A percentile compares a stretch with the other conserved stretches of the same genome.
Conservation (phyloP, 1,284 basidiomycete species). For the Boletus sp. region DNA sequence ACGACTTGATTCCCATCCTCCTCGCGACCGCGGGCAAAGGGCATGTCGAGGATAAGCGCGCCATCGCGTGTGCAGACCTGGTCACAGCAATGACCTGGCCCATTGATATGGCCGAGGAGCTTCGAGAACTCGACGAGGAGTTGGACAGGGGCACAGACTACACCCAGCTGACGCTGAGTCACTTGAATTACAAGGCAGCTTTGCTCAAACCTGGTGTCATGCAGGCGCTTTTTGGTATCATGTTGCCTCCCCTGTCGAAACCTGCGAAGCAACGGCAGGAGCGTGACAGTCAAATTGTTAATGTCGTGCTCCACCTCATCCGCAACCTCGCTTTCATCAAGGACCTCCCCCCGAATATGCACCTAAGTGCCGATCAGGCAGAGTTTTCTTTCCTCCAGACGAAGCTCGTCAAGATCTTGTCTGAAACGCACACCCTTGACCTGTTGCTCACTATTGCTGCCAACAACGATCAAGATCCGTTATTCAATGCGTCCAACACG, state of each 20-base stretch:
- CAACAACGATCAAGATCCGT: conserved; percentile 62
- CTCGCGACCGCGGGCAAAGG: conserved; percentile 76
- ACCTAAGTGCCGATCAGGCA: conserved; percentile 68
- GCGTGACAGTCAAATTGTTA: conserved; percentile 82
- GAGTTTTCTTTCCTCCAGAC: conserved; percentile 77
- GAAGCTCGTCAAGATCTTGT: conserved; percentile 67
- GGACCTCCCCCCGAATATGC: conserved; percentile 68
- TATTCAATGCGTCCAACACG: conserved; percentile 82
- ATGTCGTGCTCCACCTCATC: conserved; percentile 83
- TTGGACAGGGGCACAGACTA: conserved; percentile 79
- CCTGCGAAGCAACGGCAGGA: conserved; percentile 61
- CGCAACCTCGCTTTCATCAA: conserved; percentile 89
- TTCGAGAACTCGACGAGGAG: conserved; percentile 84
- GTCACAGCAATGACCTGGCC: conserved; percentile 97
- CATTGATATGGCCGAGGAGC: conserved; percentile 87
- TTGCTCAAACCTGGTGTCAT: conserved; percentile 65
- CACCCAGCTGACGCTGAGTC: conserved; percentile 74
- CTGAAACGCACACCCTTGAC: conserved; percentile 71
- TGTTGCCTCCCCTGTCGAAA: conserved; percentile 68
- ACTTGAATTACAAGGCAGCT: conserved; percentile 83
- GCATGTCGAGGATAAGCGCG: conserved; percentile 76
- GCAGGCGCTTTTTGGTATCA: conserved; percentile 63
- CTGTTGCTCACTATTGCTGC: conserved; percentile 81
- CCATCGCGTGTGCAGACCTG: conserved; percentile 82
- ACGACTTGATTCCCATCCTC: conserved; percentile 84